These are phyloP conservation scores for Leccinum pallidistipes DNA, from an alignment of 1,284 basidiomycete species.

Conservation along the genomic window DNA sequence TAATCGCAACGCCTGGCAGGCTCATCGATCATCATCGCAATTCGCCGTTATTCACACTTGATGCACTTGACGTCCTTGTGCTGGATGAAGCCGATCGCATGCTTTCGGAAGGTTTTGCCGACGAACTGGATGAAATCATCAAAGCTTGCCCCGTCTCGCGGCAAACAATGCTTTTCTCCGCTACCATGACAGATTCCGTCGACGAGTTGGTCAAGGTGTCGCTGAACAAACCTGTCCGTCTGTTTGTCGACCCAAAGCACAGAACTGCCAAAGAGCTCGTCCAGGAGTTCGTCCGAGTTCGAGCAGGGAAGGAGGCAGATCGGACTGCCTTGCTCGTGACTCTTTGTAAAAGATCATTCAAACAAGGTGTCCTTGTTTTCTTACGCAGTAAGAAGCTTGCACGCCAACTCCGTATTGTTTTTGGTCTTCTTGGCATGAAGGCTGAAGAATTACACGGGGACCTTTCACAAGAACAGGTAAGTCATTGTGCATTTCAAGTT, in stretches of 20 bases:
- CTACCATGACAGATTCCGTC: conserved; percentile 96
- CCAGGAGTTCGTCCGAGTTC: conserved; percentile 94
- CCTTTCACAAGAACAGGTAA: conserved; percentile 90
- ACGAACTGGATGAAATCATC: conserved; percentile 93
- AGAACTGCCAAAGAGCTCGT: conserved; percentile 86
- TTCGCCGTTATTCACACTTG: conserved; percentile 90
- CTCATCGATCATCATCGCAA: conserved; percentile 97
- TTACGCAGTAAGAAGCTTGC: conserved; percentile 95
- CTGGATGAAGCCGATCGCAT: conserved; percentile 98
- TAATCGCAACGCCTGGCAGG: conserved; percentile 95
- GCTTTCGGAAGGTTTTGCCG: conserved; percentile 97
- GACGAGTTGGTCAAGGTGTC: conserved; percentile 93
- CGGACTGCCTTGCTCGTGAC: conserved; percentile 82
- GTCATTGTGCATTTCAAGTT: conserved; percentile 23
- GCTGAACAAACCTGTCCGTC: conserved; percentile 86
- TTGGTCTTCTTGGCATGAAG: conserved; percentile 85
- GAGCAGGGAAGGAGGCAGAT: conserved; percentile 75
- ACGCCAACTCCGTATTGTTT: conserved; percentile 94
- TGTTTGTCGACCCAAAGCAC: conserved; percentile 95
- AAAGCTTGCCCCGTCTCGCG: conserved; percentile 84
- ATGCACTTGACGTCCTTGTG: conserved; percentile 90
- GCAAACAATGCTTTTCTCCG: conserved; percentile 98
- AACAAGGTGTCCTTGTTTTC: conserved; percentile 86
- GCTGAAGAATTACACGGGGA: conserved; percentile 95
- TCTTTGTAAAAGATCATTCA: conserved; percentile 88